These are phyloP conservation scores for Boletus rex-veris DNA, from an alignment of 768 basidiomycete species.

Conservation along the genomic window DNA sequence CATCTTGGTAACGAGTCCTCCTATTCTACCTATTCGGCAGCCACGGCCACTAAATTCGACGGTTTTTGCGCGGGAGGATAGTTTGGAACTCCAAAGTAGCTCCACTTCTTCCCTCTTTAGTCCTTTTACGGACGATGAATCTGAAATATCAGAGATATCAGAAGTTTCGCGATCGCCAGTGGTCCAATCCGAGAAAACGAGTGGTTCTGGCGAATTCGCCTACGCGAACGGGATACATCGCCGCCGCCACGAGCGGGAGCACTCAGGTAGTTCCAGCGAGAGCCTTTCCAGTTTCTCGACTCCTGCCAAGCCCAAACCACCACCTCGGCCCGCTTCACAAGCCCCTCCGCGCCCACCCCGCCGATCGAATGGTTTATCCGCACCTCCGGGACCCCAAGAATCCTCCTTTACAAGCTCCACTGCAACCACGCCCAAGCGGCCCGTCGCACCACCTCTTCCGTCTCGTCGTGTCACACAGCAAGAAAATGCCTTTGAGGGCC, in stretches of 20 bases:
- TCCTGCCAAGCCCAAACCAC: conserved; percentile 19
- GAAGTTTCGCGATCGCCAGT: conserved; percentile 11
- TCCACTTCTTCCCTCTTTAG: conserved; percentile 23
- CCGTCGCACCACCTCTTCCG: conserved; percentile 40
- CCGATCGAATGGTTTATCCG: conserved; percentile 5
- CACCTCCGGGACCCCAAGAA: not conserved
- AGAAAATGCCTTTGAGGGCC: conserved; percentile 4
- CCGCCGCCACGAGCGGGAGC: conserved; percentile 4
- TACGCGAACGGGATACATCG: not conserved
- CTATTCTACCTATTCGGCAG: conserved; percentile 16
- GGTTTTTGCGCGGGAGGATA: conserved; percentile 23
- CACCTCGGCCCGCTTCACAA: conserved; percentile 18
- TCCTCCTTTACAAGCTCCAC: not conserved
- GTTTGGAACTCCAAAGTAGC: conserved; percentile 15
- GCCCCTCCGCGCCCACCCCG: conserved; percentile 23
- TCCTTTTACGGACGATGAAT: conserved; percentile 32
- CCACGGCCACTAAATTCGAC: conserved; percentile 12
- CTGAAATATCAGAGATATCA: conserved; percentile 25
- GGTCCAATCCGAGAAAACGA: conserved; percentile 4
- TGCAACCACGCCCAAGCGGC: conserved; percentile 13
- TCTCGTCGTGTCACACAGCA: conserved; percentile 25
- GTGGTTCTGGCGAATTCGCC: conserved; percentile 1
- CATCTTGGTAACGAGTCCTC: conserved; percentile 24
- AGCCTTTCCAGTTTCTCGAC: conserved; percentile 8
- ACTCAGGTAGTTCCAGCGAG: conserved; percentile 25